Base-by-base conservation (phyloP, 2,329 filamentous ascomycete genomes). In the Phialocephala sp. region DNA sequence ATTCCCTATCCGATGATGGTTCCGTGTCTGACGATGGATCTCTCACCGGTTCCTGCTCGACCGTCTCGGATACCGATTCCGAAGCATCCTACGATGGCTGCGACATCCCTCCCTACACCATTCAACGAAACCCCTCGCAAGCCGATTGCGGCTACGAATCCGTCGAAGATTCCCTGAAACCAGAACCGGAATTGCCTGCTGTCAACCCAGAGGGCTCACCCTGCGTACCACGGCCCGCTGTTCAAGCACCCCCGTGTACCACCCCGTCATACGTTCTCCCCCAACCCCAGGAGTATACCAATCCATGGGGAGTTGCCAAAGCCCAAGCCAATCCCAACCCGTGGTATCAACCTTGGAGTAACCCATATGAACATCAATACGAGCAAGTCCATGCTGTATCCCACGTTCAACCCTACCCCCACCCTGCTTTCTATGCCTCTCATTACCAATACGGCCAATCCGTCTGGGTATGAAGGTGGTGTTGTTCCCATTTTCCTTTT, bases 1-100 rank as follows among this genome's bases (percentile, higher is more conserved):
- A 81, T 2, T 83, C 82, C 27, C 60, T 67, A 37, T 86, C 85
- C 8, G 83, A 87, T 70, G 82, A 85, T 69, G 85, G 84, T 35
- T 87, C 85, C 24, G 81, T 81, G 22, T 87, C 85, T 20, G 70
- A 72, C 36, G 68, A 70, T 43, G 71, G 69, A 15, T 73, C 72
- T 57, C 62, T 72, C 56, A 70, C 68, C 37, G 68, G 71, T 18
- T 72, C 72, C 37, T 72, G 71, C 57, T 71, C 72, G 11, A 69
- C 72, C 18, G 57, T 69, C 9, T 73, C 72, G 24, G 70, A 72
- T 32, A 57, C 45, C 57, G 62, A 65, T 55, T 64, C 65, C 9
- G 65, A 62, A 56, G 54, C 35, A 59, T 54, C 50, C 50, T 54
- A 54, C 27, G 50, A 54, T 54, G 50, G 24, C 24, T 54, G 50